These are phyloP conservation scores for Ceratobasidium sp. DNA, from an alignment of 1,284 basidiomycete genomes.

Conservation along the genomic window DNA sequence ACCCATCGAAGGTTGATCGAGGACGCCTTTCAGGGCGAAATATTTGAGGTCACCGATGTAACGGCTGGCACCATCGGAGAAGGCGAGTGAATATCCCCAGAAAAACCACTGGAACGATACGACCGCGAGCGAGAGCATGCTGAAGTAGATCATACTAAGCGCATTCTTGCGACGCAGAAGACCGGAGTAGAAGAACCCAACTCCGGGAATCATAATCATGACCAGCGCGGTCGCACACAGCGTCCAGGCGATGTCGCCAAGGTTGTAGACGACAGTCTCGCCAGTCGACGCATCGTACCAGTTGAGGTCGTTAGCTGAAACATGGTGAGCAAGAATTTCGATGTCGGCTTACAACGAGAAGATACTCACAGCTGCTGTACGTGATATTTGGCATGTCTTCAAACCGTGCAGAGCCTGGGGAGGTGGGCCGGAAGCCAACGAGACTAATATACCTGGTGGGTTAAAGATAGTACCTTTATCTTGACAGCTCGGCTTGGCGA, in stretches of 20 bases:
- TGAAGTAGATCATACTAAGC: constrained; percentile 67
- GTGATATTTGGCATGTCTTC: too few relatives aligned
- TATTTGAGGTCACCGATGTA: constrained; percentile 61
- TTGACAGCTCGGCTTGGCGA: too few relatives aligned
- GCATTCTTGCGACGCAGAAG: constrained; percentile 68
- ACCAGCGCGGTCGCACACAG: constrained; percentile 60
- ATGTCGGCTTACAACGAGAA: too few relatives aligned
- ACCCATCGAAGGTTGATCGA: constrained; percentile 80
- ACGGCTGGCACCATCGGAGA: constrained; percentile 53
- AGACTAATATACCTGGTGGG: too few relatives aligned
- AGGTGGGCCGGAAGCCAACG: too few relatives aligned
- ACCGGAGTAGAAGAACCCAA: constrained; percentile 69
- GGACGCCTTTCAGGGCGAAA: constrained; percentile 87
- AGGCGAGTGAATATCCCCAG: constrained; percentile 60
- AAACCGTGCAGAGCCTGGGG: too few relatives aligned
- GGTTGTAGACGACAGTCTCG: constrained; percentile 58
- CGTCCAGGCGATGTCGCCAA: constrained; percentile 66
- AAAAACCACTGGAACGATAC: constrained; percentile 59
- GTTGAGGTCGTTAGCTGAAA: constrained; percentile 25
- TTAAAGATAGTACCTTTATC: too few relatives aligned
- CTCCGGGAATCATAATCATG: constrained; percentile 68
- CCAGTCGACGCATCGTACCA: constrained; percentile 32
- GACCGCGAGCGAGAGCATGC: constrained; percentile 63
- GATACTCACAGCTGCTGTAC: too few relatives aligned
- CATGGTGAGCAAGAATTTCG: too few relatives aligned